Evolutionary conservation across 1,139 yeast genomes (phyloP), one percentile per base, ranked within the genome.

Genomic region (Zygosaccharomyces pseudobailii): DNA sequence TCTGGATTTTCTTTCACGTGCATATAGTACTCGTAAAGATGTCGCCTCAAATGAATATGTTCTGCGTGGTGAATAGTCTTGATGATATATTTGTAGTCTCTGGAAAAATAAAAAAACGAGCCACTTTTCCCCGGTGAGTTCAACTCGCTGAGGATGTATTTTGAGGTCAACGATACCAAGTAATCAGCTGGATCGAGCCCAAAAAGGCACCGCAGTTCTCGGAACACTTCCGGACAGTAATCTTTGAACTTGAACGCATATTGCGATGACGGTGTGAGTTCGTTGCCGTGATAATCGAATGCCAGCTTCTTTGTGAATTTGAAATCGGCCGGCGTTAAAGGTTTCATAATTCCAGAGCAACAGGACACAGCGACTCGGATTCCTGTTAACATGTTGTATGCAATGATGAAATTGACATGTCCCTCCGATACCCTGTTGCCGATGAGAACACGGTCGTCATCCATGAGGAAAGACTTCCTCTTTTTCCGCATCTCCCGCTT

Each of bases 91-190:
- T 94, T 77, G 69, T 84, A 90, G 69, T 94, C 98, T 54, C 96
- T 75, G 9, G 97, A 88, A 66, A 86, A 94, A 69, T 92, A 94
- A 63, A 94, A 94, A 62, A 92, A 90, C 0, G 97, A 88, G 0
- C 98, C 98, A 59, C 95, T 84, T 67, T 94, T 94, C 3, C 99
- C 99, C 0, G 97, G 97, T 1, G 97, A 88, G 20, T 94, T 96
- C 55, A 90, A 73, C 68, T 92, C 97, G 28, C 95, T 85, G 40
- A 94, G 76, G 55, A 94, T 87, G 61, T 90, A 92, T 66, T 89
- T 89, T 19, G 96, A 92, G 0, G 97, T 90, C 55, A 94, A 75
- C 1, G 97, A 87, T 59, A 92, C 84, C 51, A 94, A 74, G 67
- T 94, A 94, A 67, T 94, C 98, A 0, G 97, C 97, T 2, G 96